These are phyloP conservation scores for Syncephalastrum contaminatum DNA, from an alignment of 371 early-diverging fungal species.

Conservation along the genomic window DNA sequence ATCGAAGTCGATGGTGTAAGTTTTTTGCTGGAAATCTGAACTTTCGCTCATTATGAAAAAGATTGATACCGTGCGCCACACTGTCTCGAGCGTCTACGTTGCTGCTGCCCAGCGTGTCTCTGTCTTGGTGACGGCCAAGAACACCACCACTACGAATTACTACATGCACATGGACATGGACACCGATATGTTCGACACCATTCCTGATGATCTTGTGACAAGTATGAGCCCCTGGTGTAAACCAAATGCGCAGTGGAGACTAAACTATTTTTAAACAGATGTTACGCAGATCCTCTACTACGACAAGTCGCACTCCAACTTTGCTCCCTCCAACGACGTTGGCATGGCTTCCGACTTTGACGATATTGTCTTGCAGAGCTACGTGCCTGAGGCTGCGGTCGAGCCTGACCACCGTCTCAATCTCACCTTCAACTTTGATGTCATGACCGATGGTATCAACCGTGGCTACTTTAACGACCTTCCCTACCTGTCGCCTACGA, in stretches of 20 bases:
- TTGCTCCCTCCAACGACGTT: constrained; percentile 34
- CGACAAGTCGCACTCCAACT: constrained; percentile 28
- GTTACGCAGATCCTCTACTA: constrained; percentile 38
- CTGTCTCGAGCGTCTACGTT: constrained; percentile 56
- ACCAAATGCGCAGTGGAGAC: not conserved
- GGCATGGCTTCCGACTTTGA: constrained; percentile 43
- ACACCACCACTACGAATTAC: constrained; percentile 64
- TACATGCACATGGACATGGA: constrained; percentile 75
- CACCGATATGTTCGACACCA: constrained; percentile 69
- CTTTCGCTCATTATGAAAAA: not conserved
- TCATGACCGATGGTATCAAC: constrained; percentile 73
- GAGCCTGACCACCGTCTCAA: constrained; percentile 48
- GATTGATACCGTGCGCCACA: constrained; percentile 52
- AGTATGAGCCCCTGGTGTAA: constrained; percentile 23
- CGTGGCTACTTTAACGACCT: constrained; percentile 81
- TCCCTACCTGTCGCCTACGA: constrained; percentile 67
- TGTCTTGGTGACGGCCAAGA: constrained; percentile 71
- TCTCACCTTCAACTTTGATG: constrained; percentile 63
- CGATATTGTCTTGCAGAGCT: constrained; percentile 51
- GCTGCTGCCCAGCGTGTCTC: constrained; percentile 73
- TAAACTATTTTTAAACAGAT: no score
- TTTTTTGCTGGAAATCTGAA: not conserved
- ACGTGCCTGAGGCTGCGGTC: constrained; percentile 34
- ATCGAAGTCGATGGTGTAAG: constrained; percentile 82
- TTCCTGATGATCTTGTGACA: constrained; percentile 54